These are phyloP conservation scores for Malus sieversii DNA, from an alignment of 306 rosid genomes.

Conservation along the genomic window DNA sequence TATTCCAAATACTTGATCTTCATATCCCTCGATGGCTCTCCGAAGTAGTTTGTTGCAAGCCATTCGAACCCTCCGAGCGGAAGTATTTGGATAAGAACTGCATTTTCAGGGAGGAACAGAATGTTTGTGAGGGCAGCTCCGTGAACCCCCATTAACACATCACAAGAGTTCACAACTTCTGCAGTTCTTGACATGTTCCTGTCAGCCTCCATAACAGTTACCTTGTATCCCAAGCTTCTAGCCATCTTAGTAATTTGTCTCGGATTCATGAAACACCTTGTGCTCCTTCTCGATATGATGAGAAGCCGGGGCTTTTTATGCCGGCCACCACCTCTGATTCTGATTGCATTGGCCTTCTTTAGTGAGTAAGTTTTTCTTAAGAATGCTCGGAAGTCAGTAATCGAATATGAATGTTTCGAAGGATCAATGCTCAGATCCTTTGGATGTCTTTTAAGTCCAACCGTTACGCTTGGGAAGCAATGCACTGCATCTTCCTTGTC, in stretches of 20 bases:
- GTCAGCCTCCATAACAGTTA: conserved; percentile 41
- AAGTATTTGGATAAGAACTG: conserved; percentile 61
- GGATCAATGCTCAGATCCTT: conserved; percentile 63
- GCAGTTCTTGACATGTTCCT: conserved; percentile 38
- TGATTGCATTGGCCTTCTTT: conserved; percentile 38
- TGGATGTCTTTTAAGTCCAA: conserved; percentile 56
- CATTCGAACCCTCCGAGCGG: conserved; percentile 70
- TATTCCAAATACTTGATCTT: conserved; percentile 66
- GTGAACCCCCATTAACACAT: conserved; percentile 83
- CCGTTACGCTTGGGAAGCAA: conserved; percentile 58
- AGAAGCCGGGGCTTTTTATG: conserved; percentile 51
- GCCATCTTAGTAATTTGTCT: conserved; percentile 51
- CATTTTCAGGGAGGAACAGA: conserved; percentile 72
- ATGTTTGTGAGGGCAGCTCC: conserved; percentile 94
- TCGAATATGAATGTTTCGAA: conserved; percentile 40
- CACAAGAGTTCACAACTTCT: conserved; percentile 66
- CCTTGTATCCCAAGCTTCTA: conserved; percentile 47
- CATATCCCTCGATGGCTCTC: conserved; percentile 61
- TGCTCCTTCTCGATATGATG: conserved; percentile 51
- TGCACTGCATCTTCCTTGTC: conserved; percentile 54
- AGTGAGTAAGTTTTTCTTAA: conserved; percentile 50
- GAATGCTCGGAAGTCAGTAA: conserved; percentile 61
- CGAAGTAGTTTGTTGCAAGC: conserved; percentile 48
- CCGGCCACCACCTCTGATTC: conserved; percentile 15
- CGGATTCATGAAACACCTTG: conserved; percentile 59